phyloP scores from a whole-genome alignment of 2,329 filamentous ascomycete species.

The Colletotrichum theobromicola region DNA sequence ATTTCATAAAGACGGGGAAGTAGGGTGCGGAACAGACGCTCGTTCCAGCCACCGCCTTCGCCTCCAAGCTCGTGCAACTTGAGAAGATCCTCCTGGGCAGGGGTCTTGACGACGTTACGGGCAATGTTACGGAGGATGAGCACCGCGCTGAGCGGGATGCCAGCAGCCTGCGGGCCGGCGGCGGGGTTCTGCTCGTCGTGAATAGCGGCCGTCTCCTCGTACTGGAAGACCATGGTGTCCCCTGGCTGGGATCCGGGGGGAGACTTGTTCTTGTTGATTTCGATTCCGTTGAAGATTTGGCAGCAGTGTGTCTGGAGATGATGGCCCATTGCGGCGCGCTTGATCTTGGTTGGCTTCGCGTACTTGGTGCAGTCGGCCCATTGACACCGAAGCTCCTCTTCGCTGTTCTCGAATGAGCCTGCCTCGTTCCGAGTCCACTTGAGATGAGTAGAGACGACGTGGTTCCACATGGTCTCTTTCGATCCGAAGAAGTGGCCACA shows the following conservation, averaged over 20 bases:
- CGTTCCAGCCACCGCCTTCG: constrained; percentile 66
- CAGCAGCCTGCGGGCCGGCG: constrained; percentile 68
- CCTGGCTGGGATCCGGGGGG: constrained; percentile 45
- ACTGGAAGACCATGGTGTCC: constrained; percentile 58
- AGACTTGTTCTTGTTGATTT: constrained; percentile 10
- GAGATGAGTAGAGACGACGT: constrained; percentile 71
- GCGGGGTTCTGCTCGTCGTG: constrained; percentile 65
- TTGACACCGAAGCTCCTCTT: constrained; percentile 62
- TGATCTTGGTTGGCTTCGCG: constrained; percentile 45
- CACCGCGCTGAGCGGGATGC: constrained; percentile 79
- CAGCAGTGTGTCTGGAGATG: constrained; percentile 74
- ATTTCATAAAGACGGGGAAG: constrained; percentile 71
- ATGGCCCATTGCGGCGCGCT: constrained; percentile 57
- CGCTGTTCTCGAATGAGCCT: constrained; percentile 62
- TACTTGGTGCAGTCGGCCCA: constrained; percentile 73
- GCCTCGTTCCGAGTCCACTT: constrained; percentile 58
- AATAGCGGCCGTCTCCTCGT: constrained; percentile 60
- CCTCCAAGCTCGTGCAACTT: constrained; percentile 52
- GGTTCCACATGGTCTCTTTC: constrained; percentile 72
- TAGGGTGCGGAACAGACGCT: constrained; percentile 70
- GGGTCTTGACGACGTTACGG: constrained; percentile 67
- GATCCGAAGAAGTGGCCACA: constrained; percentile 68
- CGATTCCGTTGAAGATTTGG: constrained; percentile 18
- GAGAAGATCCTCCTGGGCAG: constrained; percentile 59
- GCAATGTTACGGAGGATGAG: constrained; percentile 82